Percentiles rank a stretch among this genome's conserved stretches.
Evolutionary conservation across 345 rosid species (phyloP).

Genomic region (Lepidium aucheri): DNA sequence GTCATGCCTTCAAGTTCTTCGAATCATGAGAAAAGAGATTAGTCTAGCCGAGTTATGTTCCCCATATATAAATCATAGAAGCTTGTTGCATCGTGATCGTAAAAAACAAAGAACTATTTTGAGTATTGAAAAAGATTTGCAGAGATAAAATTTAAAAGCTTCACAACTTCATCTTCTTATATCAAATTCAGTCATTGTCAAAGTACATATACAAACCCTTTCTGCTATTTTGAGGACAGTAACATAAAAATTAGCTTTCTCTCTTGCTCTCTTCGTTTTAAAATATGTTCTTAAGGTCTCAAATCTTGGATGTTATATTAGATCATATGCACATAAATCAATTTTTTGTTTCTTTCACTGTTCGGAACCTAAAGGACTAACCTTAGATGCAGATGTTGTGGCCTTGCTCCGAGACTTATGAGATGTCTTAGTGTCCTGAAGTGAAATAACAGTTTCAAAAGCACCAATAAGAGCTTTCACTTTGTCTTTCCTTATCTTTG

Average conservation of each 20-base stretch:
- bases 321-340: constrained; percentile 5
- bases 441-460: constrained; percentile 76
- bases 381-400: constrained; percentile 27
- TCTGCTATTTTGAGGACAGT: not conserved
- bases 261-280: not conserved
- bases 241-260: not conserved
- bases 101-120: not conserved
- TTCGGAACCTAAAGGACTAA: constrained; percentile 2
- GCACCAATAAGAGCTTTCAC: constrained; percentile 90
- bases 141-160: constrained; percentile 9
- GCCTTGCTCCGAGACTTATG: constrained; percentile 1
- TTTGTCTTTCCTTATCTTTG: constrained; percentile 52
- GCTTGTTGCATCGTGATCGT: not conserved
- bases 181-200: not conserved
- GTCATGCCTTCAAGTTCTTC: constrained; percentile 24
- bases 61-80: not conserved
- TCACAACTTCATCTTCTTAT: constrained; percentile 1
- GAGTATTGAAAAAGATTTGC: not conserved
- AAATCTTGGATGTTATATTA: not conserved
- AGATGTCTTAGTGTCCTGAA: constrained; percentile 44
- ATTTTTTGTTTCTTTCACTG: not conserved
- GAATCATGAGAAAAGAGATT: constrained; percentile 29
- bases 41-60: not conserved
- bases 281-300: not conserved
- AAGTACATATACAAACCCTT: not conserved